Conservation (phyloP, 805 yeast genomes). For the Schizosaccharomyces osmophilus region DNA sequence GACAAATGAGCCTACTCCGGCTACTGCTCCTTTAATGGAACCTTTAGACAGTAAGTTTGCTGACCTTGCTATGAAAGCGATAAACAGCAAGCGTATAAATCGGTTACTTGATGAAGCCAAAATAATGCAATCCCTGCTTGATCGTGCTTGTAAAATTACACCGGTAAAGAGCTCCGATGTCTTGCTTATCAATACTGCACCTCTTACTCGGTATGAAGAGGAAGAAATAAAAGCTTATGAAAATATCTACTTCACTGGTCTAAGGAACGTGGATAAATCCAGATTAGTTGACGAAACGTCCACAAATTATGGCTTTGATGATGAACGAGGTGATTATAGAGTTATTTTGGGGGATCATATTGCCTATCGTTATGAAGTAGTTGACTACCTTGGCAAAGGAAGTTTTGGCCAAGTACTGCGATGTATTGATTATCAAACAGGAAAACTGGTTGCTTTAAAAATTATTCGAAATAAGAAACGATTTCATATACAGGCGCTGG, state of each 20-base stretch:
- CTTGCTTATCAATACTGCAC: neutral
- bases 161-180: neutral
- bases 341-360: conserved; percentile 41
- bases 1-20: neutral
- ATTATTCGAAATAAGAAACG: conserved; percentile 48
- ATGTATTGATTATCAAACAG: conserved; percentile 40
- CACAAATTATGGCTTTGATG: conserved; percentile 43
- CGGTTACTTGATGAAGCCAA: neutral
- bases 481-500: conserved; percentile 53
- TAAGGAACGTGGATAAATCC: neutral
- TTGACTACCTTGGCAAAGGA: conserved; percentile 42
- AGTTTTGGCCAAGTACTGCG: conserved; percentile 59
- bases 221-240: neutral
- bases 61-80: neutral
- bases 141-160: neutral
- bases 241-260: neutral
- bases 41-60: neutral
- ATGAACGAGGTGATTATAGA: conserved; percentile 35
- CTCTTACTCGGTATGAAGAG: neutral
- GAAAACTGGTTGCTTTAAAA: conserved; percentile 42
- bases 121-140: neutral
- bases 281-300: neutral
- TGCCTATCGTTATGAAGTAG: conserved; percentile 45
- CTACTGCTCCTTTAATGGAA: neutral
- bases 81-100: neutral